Base-by-base conservation (phyloP, 257 asterid species). In the Echium plantagineum region DNA sequence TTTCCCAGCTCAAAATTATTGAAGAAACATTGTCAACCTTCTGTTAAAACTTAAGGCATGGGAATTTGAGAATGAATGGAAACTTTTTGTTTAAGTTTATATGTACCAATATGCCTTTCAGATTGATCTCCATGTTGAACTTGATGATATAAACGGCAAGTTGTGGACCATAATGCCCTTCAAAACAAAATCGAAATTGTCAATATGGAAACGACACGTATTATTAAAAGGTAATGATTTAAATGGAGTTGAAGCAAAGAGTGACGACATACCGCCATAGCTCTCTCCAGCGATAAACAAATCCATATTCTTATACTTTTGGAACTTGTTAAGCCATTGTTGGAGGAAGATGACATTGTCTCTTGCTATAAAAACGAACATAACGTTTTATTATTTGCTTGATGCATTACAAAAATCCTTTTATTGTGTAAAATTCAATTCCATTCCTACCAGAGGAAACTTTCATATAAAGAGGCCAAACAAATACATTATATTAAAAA, bases 141-240 rank as follows among this genome's bases (percentile, higher is more conserved):
- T 76, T 77, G 51, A 80, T 76, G 69, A 86, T 71, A 19, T 77
- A 67, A 61, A 81, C 79, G 38, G 90, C 94, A 31, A 86, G 81
- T 72, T 86, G 95, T 49, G 95, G 95, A 64, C 83, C 74, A 53
- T 86, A 86, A 75, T 86, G 95, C 15, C 94, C 95, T 83, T 60
- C 26, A 19, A 12, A 26, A 19, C 28, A n/a, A 20, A 57, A 9
- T 12, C 3, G 15, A 17, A 1, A 1, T 53, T 53, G 16, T 3
- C 2, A 47, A 9, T 47, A 3, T 9, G 2, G 22, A 17, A 53
- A 2, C 17, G 7, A 3, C 21, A 2, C 17, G 2, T 24, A 53
- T 1, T 17, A 17, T 17, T 12, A 3, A 16, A 20, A 53, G 2
- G 6, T 2, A 22, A 15, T 21, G 26, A 46, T 52, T 16, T 57